A percentile compares a stretch with the other conserved stretches of the same genome.
These are phyloP conservation scores for Serendipita sp. DNA, from an alignment of 768 basidiomycete species.

Conservation along the genomic window DNA sequence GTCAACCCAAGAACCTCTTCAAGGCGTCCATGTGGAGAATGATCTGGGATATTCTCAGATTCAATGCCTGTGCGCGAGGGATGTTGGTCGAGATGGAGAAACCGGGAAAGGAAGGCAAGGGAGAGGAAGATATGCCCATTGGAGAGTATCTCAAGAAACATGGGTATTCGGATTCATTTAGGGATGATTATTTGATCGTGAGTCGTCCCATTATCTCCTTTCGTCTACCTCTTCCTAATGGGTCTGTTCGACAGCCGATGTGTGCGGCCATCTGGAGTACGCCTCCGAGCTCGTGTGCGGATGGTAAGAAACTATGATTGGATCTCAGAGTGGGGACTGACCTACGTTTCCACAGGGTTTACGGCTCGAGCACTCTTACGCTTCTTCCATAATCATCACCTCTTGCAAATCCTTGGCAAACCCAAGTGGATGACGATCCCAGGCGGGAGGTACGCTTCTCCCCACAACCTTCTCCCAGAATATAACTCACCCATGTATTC, in stretches of 20 bases:
- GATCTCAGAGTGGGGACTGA: too few species aligned
- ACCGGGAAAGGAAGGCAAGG: conserved; percentile 9
- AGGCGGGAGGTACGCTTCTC: conserved; percentile 42
- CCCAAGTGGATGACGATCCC: conserved; percentile 57
- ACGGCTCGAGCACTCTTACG: conserved; percentile 20
- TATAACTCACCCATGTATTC: not conserved
- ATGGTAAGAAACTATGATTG: conserved; percentile 17
- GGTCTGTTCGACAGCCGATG: conserved; percentile 37
- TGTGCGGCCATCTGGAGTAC: conserved; percentile 71
- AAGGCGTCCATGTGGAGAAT: conserved; percentile 56
- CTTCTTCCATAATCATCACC: conserved; percentile 59
- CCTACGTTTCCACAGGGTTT: not conserved
- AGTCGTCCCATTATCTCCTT: conserved; percentile 14
- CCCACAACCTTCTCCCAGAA: not conserved
- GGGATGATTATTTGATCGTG: conserved; percentile 60
- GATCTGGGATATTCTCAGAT: conserved; percentile 52
- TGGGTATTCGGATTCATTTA: conserved; percentile 49
- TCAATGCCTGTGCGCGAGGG: conserved; percentile 49
- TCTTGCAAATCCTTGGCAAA: conserved; percentile 52
- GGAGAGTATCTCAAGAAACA: conserved; percentile 43
- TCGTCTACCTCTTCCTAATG: not conserved
- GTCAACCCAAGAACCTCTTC: conserved; percentile 42
- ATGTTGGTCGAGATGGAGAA: conserved; percentile 22
- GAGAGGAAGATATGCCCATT: conserved; percentile 24
- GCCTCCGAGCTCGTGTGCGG: conserved; percentile 47